Base-by-base conservation (phyloP, 257 asterid genomes). In the Anisodus tanguticus region DNA sequence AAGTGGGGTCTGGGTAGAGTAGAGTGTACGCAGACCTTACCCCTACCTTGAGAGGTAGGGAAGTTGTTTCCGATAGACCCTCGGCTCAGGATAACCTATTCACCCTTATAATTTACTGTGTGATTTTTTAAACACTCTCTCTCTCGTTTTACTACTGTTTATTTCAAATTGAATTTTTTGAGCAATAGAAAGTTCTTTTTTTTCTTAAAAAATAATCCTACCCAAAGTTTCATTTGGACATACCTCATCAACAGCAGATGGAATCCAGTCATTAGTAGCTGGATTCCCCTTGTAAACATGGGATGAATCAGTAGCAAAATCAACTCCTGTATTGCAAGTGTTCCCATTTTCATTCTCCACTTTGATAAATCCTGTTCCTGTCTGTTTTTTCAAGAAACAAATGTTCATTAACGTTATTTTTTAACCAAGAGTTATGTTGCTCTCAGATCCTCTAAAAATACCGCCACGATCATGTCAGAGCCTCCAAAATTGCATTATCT, bases 221-320 rank as follows among this genome's bases (percentile, higher is more conserved):
- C 4, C 6, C 43, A 39, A 16, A 60, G 55, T 41, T 80, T 15
- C 55, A 57, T 47, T 53, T 71, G 22, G 15, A 5, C 19, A n/a
- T 87, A 92, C 97, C 93, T 15, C 58, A 51, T 85, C 89, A 63
- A 64, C 64, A 76, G 91, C 43, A 22, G 97, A 86, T 1, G 98
- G 99, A 87, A 90, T 91, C 99, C 99, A 96, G 35, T 96, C 99
- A 86, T 96, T 96, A 17, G 99, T 96, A 43, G 99, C 99, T 83
- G 99, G 99, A 87, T 96, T 96, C 37, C 99, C 98, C 84, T 59
- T 91, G 92, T 83, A 45, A 0, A 95, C 49, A 53, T 89, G 84
- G 87, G 90, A 59, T 93, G 99, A 64, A 62, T 93, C 94, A 63
- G 85, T 22, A 26, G 58, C 81, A 70, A 91, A 70, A 59, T 94